Conservation (phyloP, 495 filamentous ascomycete species). For the Trichoderma asperelloides region DNA sequence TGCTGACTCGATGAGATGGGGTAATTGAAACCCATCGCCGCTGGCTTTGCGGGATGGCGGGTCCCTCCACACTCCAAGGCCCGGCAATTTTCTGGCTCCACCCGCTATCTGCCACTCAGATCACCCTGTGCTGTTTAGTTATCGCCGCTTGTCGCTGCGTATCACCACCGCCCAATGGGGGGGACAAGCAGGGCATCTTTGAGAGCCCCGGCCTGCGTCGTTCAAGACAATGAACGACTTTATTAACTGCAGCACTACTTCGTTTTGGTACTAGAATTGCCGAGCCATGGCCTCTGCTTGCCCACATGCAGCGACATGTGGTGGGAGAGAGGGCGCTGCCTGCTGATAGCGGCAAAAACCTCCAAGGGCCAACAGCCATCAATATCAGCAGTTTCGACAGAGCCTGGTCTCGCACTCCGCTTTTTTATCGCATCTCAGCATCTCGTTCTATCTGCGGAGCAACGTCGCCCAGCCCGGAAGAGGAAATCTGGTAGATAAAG, state of each 20-base stretch:
- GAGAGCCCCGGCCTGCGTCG: too few relatives aligned
- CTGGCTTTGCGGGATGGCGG: neutral
- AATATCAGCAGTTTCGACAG: neutral
- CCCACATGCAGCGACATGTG: neutral
- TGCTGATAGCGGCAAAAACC: neutral
- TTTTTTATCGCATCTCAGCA: neutral
- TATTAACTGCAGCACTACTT: neutral
- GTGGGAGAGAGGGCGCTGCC: too few relatives aligned
- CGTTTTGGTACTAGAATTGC: neutral
- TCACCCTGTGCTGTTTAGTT: neutral
- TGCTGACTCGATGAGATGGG: slow-evolving; percentile 2
- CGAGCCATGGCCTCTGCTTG: neutral
- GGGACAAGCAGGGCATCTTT: too few relatives aligned
- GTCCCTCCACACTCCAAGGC: neutral
- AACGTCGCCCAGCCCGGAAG: neutral
- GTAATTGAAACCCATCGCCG: neutral
- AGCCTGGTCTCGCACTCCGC: neutral
- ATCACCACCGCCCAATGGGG: neutral
- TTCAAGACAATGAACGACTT: neutral
- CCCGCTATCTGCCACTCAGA: neutral
- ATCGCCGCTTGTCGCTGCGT: neutral
- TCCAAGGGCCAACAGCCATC: neutral
- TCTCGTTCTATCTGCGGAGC: neutral
- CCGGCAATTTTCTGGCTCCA: neutral
- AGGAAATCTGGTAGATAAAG: slow-evolving; percentile 3